Evolutionary conservation across 2,329 filamentous ascomycete genomes (phyloP).

Genomic region (Chaetomiaceae sp.): DNA sequence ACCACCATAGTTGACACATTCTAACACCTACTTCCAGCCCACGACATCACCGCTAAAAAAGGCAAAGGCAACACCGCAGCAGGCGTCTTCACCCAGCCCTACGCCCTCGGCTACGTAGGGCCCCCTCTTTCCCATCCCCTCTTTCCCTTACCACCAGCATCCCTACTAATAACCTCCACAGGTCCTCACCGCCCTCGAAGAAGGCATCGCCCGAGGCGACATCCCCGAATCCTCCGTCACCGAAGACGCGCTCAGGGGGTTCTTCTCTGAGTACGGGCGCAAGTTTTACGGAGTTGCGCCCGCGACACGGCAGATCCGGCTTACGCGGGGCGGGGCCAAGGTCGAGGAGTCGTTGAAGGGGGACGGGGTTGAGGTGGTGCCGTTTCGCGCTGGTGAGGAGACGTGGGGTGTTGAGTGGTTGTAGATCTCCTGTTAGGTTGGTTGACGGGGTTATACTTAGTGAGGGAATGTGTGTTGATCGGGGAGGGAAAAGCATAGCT

Average conservation of each 20-base stretch:
- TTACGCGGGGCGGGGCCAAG: conserved; percentile 52
- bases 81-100: conserved; percentile 76
- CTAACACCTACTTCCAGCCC: conserved; percentile 33
- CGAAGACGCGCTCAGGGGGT: conserved; percentile 49
- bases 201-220: conserved; percentile 52
- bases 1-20: not conserved
- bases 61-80: conserved; percentile 57
- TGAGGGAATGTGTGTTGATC: not conserved
- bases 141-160: not conserved
- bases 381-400: conserved; percentile 58
- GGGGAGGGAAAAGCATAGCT: too few relatives aligned
- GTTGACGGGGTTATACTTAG: not conserved
- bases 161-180: conserved; percentile 40
- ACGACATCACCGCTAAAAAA: conserved; percentile 55
- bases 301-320: conserved; percentile 50
- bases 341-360: conserved; percentile 52
- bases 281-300: conserved; percentile 52
- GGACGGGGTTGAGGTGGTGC: conserved; percentile 58
- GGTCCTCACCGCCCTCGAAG: conserved; percentile 60
- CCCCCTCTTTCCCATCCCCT: not conserved
- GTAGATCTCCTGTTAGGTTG: conserved; percentile 14
- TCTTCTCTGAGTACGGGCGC: conserved; percentile 50
- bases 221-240: conserved; percentile 48
- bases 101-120: conserved; percentile 45
- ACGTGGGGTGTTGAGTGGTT: conserved; percentile 52